Base-by-base conservation (phyloP, 2,329 filamentous ascomycete genomes). In the Pezicula neosporulosa region DNA sequence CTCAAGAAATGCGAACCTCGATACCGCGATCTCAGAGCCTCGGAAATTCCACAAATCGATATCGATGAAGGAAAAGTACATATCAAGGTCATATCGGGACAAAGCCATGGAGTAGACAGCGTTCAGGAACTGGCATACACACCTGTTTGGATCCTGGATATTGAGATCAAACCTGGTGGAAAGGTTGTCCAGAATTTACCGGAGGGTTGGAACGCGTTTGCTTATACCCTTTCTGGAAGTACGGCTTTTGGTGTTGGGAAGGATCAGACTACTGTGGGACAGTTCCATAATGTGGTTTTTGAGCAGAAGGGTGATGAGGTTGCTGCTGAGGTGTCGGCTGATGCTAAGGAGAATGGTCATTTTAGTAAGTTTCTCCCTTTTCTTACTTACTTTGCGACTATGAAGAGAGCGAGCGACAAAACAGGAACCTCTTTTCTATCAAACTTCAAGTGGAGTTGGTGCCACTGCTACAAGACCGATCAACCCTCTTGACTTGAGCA, bases 51-150 rank as follows among this genome's bases (percentile, higher is more conserved):
- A 0, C 64, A 74, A 3, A 89, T 82, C n/a, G 81, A 79, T 7
- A 72, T 82, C 28, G 89, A 94, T 61, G 82, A 83, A 41, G 87
- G 82, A 49, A 86, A 82, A 56, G 90, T 96, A 16, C 77, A 77
- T 38, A 78, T 97, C 59, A 97, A 96, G 72, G 88, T 97, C 60
- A 97, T 97, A 61, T 92, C 86, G 1, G 94, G 93, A 18, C 83
- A 87, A 66, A 86, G 84, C 49, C 86, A 91, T 63, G 92, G 90
- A 42, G 82, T 94, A 48, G 92, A 97, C 66, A 90, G 86, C 13
- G 82, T 96, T 48, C 85, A 93, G 66, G 92, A 97, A 65, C 76
- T 97, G 42, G 92, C 93, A 13, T 97, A 97, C 71, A 97, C 93
- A 2, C 94, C 94, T 0, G 91, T 97, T n/a, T 97, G 93, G 93